Conservation (phyloP, 2,329 filamentous ascomycete genomes). For the Rhynchosporium secalis region DNA sequence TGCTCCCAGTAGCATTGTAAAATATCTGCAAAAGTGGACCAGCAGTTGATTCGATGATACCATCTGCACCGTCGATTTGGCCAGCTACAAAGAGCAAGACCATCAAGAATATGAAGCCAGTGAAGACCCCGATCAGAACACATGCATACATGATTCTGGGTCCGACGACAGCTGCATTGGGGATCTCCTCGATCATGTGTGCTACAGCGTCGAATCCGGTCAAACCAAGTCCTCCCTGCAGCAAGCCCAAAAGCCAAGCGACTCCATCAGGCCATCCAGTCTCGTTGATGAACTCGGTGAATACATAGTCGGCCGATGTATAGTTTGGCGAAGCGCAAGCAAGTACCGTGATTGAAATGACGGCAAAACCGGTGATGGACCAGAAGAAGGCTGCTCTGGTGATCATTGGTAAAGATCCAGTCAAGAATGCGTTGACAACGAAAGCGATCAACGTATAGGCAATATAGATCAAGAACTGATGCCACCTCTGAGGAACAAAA, state of each 20-base stretch:
- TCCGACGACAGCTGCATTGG: conserved; percentile 50
- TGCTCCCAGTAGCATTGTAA: conserved; percentile 46
- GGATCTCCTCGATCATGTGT: conserved; percentile 55
- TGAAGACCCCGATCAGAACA: conserved; percentile 48
- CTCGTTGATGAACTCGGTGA: conserved; percentile 53
- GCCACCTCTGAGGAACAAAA: conserved; percentile 54
- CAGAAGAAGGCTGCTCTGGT: conserved; percentile 51
- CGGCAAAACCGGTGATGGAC: conserved; percentile 53
- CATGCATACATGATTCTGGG: conserved; percentile 52
- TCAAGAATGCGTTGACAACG: conserved; percentile 50
- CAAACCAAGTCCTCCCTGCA: conserved; percentile 55
- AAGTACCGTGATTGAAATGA: conserved; percentile 53
- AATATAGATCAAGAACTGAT: conserved; percentile 55
- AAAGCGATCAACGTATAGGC: conserved; percentile 48
- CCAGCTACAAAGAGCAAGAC: conserved; percentile 38
- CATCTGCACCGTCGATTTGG: conserved; percentile 37
- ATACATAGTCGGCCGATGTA: conserved; percentile 53
- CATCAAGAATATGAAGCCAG: conserved; percentile 51
- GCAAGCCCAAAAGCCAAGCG: conserved; percentile 52
- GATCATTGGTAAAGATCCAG: conserved; percentile 51
- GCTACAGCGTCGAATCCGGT: conserved; percentile 46
- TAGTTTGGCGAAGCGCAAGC: conserved; percentile 53
- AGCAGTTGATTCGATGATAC: conserved; percentile 47
- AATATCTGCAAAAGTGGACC: conserved; percentile 55
- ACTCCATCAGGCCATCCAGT: conserved; percentile 53